These are phyloP conservation scores for Myxozyma neglecta DNA, from an alignment of 805 yeast species.

Conservation along the genomic window DNA sequence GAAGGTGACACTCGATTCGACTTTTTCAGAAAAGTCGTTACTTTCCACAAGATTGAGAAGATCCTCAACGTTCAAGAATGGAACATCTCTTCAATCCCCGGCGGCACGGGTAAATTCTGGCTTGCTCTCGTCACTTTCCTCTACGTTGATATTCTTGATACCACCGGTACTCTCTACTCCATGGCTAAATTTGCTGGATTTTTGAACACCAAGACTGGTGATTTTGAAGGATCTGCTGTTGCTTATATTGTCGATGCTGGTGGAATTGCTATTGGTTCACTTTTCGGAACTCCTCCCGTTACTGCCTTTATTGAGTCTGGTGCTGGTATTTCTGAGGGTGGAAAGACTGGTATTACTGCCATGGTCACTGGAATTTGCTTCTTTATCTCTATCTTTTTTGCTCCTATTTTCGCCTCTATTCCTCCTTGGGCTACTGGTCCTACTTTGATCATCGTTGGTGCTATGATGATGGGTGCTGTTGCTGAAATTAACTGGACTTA, in stretches of 20 bases:
- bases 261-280: conserved; percentile 31
- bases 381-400: conserved; percentile 32
- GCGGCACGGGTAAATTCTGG: conserved; percentile 31
- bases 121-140: conserved; percentile 33
- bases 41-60: conserved; percentile 31
- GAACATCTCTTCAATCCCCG: conserved; percentile 25
- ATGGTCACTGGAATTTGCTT: conserved; percentile 32
- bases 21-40: conserved; percentile 31
- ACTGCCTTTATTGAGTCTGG: conserved; percentile 34
- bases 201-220: conserved; percentile 29
- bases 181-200: conserved; percentile 33
- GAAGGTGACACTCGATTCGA: conserved; percentile 29
- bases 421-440: conserved; percentile 35
- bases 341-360: conserved; percentile 31
- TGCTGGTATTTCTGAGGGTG: conserved; percentile 34
- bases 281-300: conserved; percentile 33
- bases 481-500: conserved; percentile 32
- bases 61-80: conserved; percentile 29
- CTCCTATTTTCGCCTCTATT: conserved; percentile 34
- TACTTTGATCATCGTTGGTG: conserved; percentile 31
- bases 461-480: conserved; percentile 32
- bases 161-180: conserved; percentile 33
- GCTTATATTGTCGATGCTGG: conserved; percentile 33
- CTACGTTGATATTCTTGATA: conserved; percentile 33
- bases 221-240: conserved; percentile 33